Conservation (phyloP, 78 protist genomes). For the Salpingoeca rosetta region DNA sequence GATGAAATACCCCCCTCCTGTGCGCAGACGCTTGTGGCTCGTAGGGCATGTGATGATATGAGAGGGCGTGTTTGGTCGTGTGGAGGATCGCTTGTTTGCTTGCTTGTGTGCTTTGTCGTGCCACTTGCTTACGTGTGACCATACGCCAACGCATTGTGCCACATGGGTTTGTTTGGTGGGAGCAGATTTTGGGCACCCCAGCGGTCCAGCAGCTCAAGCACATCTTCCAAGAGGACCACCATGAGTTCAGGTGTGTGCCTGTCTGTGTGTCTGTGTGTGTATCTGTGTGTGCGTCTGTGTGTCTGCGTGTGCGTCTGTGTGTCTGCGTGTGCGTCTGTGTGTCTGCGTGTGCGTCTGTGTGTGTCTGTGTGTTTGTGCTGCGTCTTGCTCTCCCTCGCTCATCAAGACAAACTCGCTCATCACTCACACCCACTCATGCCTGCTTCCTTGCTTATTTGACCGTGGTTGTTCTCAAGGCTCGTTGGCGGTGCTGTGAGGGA, state of each 20-base stretch:
- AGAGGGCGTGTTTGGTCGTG: too few species aligned
- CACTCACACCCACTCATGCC: not conserved
- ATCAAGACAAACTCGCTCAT: too few species aligned
- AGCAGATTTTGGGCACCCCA: not conserved
- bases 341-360: too few species aligned
- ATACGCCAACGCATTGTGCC: not conserved
- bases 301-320: too few species aligned
- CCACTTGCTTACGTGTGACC: not conserved
- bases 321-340: too few species aligned
- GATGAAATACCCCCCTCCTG: too few species aligned
- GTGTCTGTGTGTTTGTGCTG: too few species aligned
- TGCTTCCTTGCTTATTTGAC: not conserved
- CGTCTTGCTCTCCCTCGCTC: too few species aligned
- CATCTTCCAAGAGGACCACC: not conserved
- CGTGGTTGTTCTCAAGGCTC: not conserved
- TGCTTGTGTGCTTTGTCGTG: not conserved
- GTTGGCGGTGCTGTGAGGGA: slow-evolving; percentile 36
- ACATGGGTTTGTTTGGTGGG: not conserved
- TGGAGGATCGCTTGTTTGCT: not conserved
- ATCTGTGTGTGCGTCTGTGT: too few species aligned
- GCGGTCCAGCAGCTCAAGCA: not conserved
- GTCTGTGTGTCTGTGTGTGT: not conserved
- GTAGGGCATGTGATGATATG: too few species aligned
- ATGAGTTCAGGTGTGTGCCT: not conserved
- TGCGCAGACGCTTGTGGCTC: too few species aligned